These are phyloP conservation scores for Hymenoscyphus occultus DNA, from an alignment of 2,329 filamentous ascomycete species.

Conservation along the genomic window DNA sequence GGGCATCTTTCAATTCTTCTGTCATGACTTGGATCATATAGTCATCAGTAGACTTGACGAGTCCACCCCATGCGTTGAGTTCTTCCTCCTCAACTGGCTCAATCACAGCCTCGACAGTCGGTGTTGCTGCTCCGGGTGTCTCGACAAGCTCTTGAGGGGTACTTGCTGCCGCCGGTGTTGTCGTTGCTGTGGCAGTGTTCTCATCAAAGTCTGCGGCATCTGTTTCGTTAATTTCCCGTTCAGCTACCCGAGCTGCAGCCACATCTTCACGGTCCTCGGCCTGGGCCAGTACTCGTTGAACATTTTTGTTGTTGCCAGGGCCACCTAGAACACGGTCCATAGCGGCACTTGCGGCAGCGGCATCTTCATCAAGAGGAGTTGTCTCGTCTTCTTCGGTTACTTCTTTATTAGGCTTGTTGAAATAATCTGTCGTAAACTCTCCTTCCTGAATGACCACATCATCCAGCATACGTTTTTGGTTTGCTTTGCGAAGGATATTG, in stretches of 20 bases:
- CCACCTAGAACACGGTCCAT: conserved; percentile 79
- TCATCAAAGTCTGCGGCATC: conserved; percentile 85
- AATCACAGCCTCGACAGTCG: conserved; percentile 25
- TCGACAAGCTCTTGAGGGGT: conserved; percentile 31
- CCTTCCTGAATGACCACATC: conserved; percentile 98
- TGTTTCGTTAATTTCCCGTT: conserved; percentile 80
- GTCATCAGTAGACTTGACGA: conserved; percentile 65
- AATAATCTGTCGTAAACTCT: conserved; percentile 95
- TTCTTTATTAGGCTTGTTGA: conserved; percentile 74
- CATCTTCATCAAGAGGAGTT: conserved; percentile 49
- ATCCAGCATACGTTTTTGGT: conserved; percentile 96
- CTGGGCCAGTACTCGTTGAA: conserved; percentile 74
- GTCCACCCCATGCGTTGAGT: conserved; percentile 56
- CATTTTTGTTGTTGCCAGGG: conserved; percentile 55
- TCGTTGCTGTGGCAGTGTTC: conserved; percentile 42
- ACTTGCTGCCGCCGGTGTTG: conserved; percentile 31
- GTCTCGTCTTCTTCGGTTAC: conserved; percentile 57
- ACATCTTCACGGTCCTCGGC: conserved; percentile 93
- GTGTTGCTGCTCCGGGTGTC: conserved; percentile 44
- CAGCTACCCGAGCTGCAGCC: conserved; percentile 78
- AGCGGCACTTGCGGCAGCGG: conserved; percentile 73
- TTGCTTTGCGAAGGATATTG: conserved; percentile 94
- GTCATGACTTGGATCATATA: conserved; percentile 72
- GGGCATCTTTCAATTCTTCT: conserved; percentile 55
- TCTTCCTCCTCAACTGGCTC: conserved; percentile 45